Base-by-base conservation (phyloP, 1,139 yeast species). In the Yamadazyma trypodendri region DNA sequence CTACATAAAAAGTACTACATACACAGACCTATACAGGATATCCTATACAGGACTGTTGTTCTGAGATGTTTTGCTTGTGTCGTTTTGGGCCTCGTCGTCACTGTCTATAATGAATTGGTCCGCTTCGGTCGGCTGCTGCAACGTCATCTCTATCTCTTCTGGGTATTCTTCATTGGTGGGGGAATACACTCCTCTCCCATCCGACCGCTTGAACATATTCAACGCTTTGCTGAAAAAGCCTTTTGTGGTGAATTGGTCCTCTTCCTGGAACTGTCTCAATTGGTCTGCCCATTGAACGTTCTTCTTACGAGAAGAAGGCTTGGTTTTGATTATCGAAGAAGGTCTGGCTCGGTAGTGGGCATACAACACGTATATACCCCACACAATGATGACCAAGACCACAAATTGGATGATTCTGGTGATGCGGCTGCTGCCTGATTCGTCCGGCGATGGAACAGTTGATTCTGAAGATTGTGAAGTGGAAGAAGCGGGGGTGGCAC, bases 211-310 rank as follows among this genome's bases (percentile, higher is more conserved):
- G 33, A 74, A 51, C 49, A 64, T 72, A 9, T 54, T 59, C 28
- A 71, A 54, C 2, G 77, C 71, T 38, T 66, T 68, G 12, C 67
- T 51, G 8, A 75, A 46, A 40, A 74, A 58, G 2, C 72, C 63
- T 28, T 55, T 51, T 20, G 45, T 42, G 31, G 48, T 10, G 3
- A n/a, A 5, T 11, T 28, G 24, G 14, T 28, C 44, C 31, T 58
- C 62, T 18, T 63, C 68, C 44, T 68, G 68, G 45, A 63, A 64
- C 31, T 54, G 55, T 40, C 70, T 51, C 39, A 72, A 52, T 51
- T 74, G 76, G 49, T 77, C 81, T 7, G 78, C 73, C 82, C 82
- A 77, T 54, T 73, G 81, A 11, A 77, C 83, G 42, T 69, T 73
- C 54, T 77, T 77, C 58, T 73, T 74, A 48, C 63, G 65, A 4